Base-by-base conservation (phyloP, 2,329 filamentous ascomycete genomes). In the Didymella exigua region DNA sequence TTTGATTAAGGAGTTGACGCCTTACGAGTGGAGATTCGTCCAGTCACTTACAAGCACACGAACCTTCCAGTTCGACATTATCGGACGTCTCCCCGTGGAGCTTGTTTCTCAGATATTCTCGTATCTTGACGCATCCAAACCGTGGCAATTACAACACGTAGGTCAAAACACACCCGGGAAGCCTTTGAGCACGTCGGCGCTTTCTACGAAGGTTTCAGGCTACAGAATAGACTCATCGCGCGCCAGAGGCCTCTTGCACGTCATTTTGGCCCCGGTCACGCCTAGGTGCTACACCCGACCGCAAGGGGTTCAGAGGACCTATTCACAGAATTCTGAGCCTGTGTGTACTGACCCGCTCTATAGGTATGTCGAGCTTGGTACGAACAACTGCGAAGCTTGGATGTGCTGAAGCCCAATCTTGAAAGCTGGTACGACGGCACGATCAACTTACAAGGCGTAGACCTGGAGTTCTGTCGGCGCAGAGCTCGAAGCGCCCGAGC, bases 71-170 rank as follows among this genome's bases (percentile, higher is more conserved):
- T 56, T 50, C 41, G 76, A 78, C 55, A 68, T 76, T 29, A 48
- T 78, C 27, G 66, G 61, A n/a, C 54, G 31, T 1, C 56, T 78
- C 30, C 76, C 77, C 5, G 14, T 73, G 13, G 77, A 79, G 62
- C 61, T 79, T 7, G 62, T 75, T 5, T 63, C 69, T 18, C 56
- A 68, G 5, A 49, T 77, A 14, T 76, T 78, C 54, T 51, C 55
- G 27, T 60, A 74, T 63, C 43, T 78, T 52, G 72, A 72, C 36
- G 43, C 62, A 37, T 30, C 69, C 40, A 60, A 67, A 4, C 53
- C 66, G 2, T 74, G 69, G 50, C 68, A 60, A 36, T 55, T 70
- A 19, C 72, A 72, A 54, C 36, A 34, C 9, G 70, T 74, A 60
- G 56, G 69, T 55, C 18, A 14, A 26, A 19, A 3, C 19, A 23